Conservation (phyloP, 768 basidiomycete genomes). For the Leccinellum albellum region DNA sequence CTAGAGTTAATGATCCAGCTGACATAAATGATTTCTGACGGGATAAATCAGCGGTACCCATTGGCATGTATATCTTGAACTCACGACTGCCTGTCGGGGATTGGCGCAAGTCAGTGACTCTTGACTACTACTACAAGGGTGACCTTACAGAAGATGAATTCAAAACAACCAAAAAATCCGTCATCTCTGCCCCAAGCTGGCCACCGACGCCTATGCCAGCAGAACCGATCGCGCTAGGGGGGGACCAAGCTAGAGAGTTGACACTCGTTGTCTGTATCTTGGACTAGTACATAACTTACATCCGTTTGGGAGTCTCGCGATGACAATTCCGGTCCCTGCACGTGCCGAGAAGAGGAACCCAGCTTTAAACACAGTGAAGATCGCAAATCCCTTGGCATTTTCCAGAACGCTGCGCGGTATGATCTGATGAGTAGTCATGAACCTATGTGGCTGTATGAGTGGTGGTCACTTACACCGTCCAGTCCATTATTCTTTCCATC, state of each 20-base stretch:
- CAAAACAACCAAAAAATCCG: conserved; percentile 86
- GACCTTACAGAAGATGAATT: conserved; percentile 71
- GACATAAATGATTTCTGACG: conserved; percentile 85
- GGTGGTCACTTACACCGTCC: conserved; percentile 55
- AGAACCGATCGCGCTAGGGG: conserved; percentile 92
- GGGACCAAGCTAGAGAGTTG: conserved; percentile 84
- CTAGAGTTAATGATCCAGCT: conserved; percentile 84
- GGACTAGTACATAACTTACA: conserved; percentile 45
- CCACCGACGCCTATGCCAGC: conserved; percentile 88
- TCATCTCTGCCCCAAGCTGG: conserved; percentile 81
- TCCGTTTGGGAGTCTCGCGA: conserved; percentile 78
- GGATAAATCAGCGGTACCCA: conserved; percentile 7
- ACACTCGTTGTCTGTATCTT: neutral
- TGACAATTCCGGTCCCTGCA: conserved; percentile 84
- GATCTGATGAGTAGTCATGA: conserved; percentile 34
- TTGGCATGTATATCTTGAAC: conserved; percentile 21
- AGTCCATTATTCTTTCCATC: conserved; percentile 77
- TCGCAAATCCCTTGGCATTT: conserved; percentile 75
- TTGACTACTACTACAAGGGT: neutral
- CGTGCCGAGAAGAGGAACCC: conserved; percentile 68
- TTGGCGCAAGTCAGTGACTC: conserved; percentile 3
- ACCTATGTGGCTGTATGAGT: neutral
- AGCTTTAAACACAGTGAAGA: conserved; percentile 81
- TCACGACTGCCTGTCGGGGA: conserved; percentile 54
- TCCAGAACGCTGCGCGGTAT: conserved; percentile 54